Evolutionary conservation across 2,329 filamentous ascomycete genomes (phyloP), one percentile per base, ranked within the genome.

Genomic region (Ascochyta rabiei): DNA sequence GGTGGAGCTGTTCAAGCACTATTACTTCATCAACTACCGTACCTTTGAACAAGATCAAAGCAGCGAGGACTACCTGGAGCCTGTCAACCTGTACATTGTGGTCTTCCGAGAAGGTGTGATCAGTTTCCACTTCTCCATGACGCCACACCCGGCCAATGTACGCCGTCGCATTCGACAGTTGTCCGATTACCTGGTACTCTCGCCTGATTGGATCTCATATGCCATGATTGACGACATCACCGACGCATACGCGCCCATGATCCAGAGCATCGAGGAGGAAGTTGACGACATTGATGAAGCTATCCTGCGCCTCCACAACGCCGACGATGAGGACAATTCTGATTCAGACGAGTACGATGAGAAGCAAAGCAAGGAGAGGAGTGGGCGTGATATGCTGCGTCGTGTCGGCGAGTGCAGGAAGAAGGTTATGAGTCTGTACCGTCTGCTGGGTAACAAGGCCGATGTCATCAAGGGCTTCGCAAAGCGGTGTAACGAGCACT

Each of bases 401-500:
- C 87, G 91, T 13, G 92, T 98, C 0, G 95, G 95, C 24, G 91
- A 96, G 75, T 96, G 92, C 73, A 86, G 95, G 65, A 98, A 98
- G 81, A 93, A 93, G 73, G 95, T 99, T 61, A 99, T 99, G 93
- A 89, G 90, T 31, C 81, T 99, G 41, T 98, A 97, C 73, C 86
- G 95, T 45, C 81, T 99, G 39, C 80, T 99, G 16, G 95, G 95
- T 50, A 98, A 96, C 77, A 99, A 99, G 78, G 95, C 95, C 44
- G 95, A 99, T 75, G 95, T 99, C 54, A 98, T 99, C 81, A 98
- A 98, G 78, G 95, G 95, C 1, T 99, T 99, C 69, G 95, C 95
- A 5, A 99, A 99, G 79, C 85, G 95, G 13, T 99, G 95, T 79
- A 99, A 97, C 71, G 93, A 99, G 79, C 89, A 96, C 62, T 99